Evolutionary conservation across 495 filamentous ascomycete species (phyloP).

Genomic region (Penicillium parvum): DNA sequence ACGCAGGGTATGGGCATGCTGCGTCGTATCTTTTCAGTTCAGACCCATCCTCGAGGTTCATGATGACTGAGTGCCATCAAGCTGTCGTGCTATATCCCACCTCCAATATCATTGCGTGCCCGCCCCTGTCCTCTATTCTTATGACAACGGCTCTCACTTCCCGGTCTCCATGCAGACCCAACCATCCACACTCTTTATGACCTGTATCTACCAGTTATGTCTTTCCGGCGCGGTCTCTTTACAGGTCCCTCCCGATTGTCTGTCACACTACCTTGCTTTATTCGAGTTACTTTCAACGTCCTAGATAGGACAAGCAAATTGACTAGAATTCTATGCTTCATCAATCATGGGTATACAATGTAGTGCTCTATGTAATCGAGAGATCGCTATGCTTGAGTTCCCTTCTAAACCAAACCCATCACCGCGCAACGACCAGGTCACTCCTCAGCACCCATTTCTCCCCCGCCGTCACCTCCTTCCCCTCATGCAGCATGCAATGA

Average conservation of each 20-base stretch:
- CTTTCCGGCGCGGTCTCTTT: conserved; percentile 12
- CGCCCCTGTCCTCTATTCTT: conserved; percentile 2
- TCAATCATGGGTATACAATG: background rate
- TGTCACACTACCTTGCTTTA: conserved; percentile 22
- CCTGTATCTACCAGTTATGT: conserved; percentile 26
- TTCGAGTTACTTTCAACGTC: conserved; percentile 3
- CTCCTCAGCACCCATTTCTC: conserved; percentile 94
- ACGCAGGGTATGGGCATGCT: no score
- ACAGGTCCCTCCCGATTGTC: conserved; percentile 21
- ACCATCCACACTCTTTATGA: conserved; percentile 22
- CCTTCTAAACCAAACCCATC: background rate
- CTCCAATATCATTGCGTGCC: no score
- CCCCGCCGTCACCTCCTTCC: conserved; percentile 68
- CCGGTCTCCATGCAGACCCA: conserved; percentile 2
- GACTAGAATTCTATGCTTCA: conserved; percentile 9
- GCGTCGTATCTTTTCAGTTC: no score
- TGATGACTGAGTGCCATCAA: no score
- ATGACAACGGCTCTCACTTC: background rate
- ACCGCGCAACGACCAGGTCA: conserved; percentile 72
- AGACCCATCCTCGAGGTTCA: no score
- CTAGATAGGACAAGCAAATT: conserved; percentile 14
- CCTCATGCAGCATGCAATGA: conserved; percentile 87
- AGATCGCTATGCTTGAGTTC: background rate
- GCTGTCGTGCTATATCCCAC: no score
- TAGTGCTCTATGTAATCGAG: background rate